Evolutionary conservation across 768 basidiomycete species (phyloP), one percentile per base, ranked within the genome.

Genomic region (Leucosporidium scottii): DNA sequence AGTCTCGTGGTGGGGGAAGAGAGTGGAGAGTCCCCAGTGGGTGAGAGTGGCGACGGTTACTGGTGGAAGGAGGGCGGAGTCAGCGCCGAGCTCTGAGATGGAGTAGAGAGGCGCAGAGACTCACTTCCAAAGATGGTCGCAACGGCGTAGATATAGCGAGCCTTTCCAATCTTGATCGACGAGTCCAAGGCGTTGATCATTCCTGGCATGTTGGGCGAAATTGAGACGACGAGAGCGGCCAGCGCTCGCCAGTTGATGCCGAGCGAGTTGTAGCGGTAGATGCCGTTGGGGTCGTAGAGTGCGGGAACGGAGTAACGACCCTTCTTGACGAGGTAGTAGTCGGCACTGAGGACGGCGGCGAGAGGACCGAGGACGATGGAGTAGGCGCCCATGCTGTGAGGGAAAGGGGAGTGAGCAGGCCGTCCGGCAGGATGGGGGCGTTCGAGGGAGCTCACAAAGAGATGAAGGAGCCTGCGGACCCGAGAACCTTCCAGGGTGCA

Each of bases 211-310:
- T 82, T 85, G 12, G 87, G 88, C 0, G 84, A 81, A 0, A 90
- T 85, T 8, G 88, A 85, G 63, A 84, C 77, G 25, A 91, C 75
- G 21, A 91, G 78, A 0, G 90, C 85, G 3, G 84, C 81, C 4
- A 83, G 82, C 1, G 90, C 90, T 39, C 91, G 82, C 89, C 89
- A 91, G 77, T 93, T 93, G 44, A 39, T 25, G 4, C 67, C 67
- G 7, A 4, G 1, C 21, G 49, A 39, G 58, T 69, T 61, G 62
- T 71, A 71, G 23, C 20, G 51, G 15, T 54, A 4, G 88, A 89
- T 59, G 85, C 80, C 27, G 60, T 61, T 70, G 64, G 65, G 71
- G 74, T 70, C 53, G 50, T 71, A 75, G 3, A 76, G 64, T 31
- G 71, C 68, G 27, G 68, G 65, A 13, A 76, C 55, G 10, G 64